Percentiles rank a stretch among this genome's conserved stretches.
Evolutionary conservation across 2,329 filamentous ascomycete genomes (phyloP).

Genomic region (Lasiodiplodia sp.): DNA sequence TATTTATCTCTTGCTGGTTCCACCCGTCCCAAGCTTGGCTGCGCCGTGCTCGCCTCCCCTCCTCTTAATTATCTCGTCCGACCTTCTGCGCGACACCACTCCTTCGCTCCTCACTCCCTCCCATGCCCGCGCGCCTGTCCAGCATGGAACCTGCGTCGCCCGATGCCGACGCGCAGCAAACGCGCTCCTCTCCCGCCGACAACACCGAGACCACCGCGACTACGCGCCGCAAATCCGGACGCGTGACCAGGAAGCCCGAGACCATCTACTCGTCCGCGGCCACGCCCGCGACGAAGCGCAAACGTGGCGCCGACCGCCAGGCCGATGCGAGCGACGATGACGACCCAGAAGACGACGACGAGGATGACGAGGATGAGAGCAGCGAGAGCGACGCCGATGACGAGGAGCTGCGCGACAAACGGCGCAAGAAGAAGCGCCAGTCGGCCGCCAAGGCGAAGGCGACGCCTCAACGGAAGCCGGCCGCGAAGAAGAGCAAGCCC

Average conservation of each 20-base stretch:
- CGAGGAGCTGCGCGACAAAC: conserved; percentile 45
- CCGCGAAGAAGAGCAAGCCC: conserved; percentile 62
- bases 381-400: conserved; percentile 49
- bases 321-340: conserved; percentile 35
- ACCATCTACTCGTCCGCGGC: conserved; percentile 43
- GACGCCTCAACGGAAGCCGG: conserved; percentile 47
- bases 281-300: conserved; percentile 44
- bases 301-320: conserved; percentile 43
- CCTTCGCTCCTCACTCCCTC: conserved; percentile 4
- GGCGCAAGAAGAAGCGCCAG: conserved; percentile 41
- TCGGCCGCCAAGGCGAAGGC: conserved; percentile 33
- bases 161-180: conserved; percentile 31
- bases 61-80: conserved; percentile 8
- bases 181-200: conserved; percentile 27
- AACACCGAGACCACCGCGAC: conserved; percentile 29
- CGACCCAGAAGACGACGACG: conserved; percentile 10
- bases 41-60: conserved; percentile 15
- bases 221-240: conserved; percentile 50
- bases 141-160: conserved; percentile 33
- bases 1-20: conserved; percentile 22
- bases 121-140: conserved; percentile 31
- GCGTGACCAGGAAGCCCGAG: conserved; percentile 49
- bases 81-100: background rate
- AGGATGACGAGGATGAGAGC: conserved; percentile 38
- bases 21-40: conserved; percentile 8